Percentiles rank a stretch among this genome's conserved stretches.
Evolutionary conservation across 108 stramenopile species (phyloP).

Genomic region (Skeletonema potamos): DNA sequence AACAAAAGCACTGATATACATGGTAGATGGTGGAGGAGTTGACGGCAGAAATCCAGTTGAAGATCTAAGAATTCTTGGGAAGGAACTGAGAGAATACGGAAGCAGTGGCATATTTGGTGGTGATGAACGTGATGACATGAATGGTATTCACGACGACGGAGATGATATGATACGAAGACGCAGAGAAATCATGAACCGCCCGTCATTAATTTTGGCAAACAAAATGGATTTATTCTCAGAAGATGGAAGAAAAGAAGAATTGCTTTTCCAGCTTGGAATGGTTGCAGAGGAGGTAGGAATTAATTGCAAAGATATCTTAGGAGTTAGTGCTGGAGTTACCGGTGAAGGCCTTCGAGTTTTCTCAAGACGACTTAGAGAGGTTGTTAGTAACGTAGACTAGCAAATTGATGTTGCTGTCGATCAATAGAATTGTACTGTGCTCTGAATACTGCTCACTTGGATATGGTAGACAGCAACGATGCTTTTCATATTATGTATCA

Average conservation of each 20-base stretch:
- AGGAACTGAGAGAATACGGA: slow-evolving; percentile 75
- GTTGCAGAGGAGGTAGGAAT: slow-evolving; percentile 68
- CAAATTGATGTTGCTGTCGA: too few species aligned
- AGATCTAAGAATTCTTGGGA: slow-evolving; percentile 64
- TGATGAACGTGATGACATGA: not conserved
- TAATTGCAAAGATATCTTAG: slow-evolving; percentile 59
- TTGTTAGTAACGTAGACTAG: slow-evolving; percentile 3
- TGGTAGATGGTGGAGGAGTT: slow-evolving; percentile 80
- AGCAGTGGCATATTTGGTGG: slow-evolving; percentile 39
- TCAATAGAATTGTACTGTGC: too few species aligned
- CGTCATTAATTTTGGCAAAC: slow-evolving; percentile 81
- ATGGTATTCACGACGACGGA: slow-evolving; percentile 28
- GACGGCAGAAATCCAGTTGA: slow-evolving; percentile 73
- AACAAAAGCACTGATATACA: slow-evolving; percentile 47
- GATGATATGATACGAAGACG: slow-evolving; percentile 43
- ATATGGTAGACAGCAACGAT: too few species aligned
- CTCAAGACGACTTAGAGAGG: slow-evolving; percentile 45
- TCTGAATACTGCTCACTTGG: too few species aligned
- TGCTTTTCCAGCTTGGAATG: slow-evolving; percentile 41
- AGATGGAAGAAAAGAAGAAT: slow-evolving; percentile 49
- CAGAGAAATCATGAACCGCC: slow-evolving; percentile 64
- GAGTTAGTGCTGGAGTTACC: slow-evolving; percentile 82
- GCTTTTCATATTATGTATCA: too few species aligned
- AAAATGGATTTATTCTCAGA: slow-evolving; percentile 77
- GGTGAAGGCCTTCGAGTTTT: slow-evolving; percentile 71